Conservation (phyloP, 257 asterid genomes). For the Thymus quinquecostatus region DNA sequence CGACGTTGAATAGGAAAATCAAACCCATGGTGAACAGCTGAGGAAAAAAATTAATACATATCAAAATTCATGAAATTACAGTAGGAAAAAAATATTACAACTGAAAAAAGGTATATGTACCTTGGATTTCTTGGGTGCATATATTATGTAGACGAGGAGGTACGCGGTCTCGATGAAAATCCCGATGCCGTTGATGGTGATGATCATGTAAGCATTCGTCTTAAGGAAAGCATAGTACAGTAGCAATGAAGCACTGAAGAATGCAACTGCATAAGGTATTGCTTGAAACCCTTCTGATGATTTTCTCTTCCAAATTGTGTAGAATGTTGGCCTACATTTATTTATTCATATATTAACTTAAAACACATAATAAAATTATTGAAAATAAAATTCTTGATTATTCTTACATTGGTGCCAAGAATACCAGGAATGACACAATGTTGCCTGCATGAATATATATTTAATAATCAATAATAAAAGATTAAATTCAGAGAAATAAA, state of each 20-base stretch:
- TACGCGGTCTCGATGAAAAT: conserved; percentile 52
- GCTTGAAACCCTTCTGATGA: conserved; percentile 67
- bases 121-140: conserved; percentile 54
- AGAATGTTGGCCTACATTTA: conserved; percentile 60
- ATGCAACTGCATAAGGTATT: conserved; percentile 64
- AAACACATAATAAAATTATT: not conserved
- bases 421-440: conserved; percentile 60
- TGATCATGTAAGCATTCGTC: conserved; percentile 55
- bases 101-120: conserved; percentile 5
- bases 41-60: not conserved
- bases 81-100: not conserved
- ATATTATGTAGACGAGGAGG: conserved; percentile 45
- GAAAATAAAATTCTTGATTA: not conserved
- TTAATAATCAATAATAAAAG: not conserved
- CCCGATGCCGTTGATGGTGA: conserved; percentile 62
- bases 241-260: conserved; percentile 64
- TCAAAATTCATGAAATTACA: too few species aligned
- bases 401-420: conserved; percentile 70
- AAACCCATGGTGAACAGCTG: conserved; percentile 50
- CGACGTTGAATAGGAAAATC: conserved; percentile 47
- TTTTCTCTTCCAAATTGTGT: conserved; percentile 61
- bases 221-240: conserved; percentile 64
- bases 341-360: not conserved
- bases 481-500: not conserved
- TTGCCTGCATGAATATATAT: conserved; percentile 55